Base-by-base conservation (phyloP, 805 yeast genomes). In the Dipodascopsis uninucleata region DNA sequence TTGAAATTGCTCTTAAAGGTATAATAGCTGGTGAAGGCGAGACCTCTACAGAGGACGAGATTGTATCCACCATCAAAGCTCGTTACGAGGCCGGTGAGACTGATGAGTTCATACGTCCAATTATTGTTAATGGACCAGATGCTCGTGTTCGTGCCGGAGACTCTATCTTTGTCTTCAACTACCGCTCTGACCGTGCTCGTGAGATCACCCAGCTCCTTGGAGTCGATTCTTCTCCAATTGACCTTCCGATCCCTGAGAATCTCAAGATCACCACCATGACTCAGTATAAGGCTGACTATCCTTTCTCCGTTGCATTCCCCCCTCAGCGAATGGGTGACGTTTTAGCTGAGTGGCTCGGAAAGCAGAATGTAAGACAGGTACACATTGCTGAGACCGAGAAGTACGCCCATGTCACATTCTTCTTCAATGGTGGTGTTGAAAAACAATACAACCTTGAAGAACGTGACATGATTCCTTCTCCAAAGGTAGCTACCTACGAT, bases 131-230 rank as follows among this genome's bases (percentile, higher is more conserved):
- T 28, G 55, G 55, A 28, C 47, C 26, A n/a, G 52, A 41, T 16
- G 55, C 56, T 14, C 53, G 57, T 20, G 34, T 53, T 41, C 34
- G 45, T 39, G 57, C 26, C 31, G 31, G 41, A 35, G 57, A 53
- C 41, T 41, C 57, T 18, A 39, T 53, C 29, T 53, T 53, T 39
- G 51, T 53, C 46, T 53, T 53, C 52, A 53, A 53, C 44, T 53
- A 53, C 41, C 56, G 57, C n/a, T 53, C 57, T 16, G 57, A 53
- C 45, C 57, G 57, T 22, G 54, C 49, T 20, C 58, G 58, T n/a
- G 56, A 54, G 36, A 47, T 54, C 44, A 55, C 58, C 12, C 56
- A 55, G 41, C 43, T 55, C 26, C 41, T 53, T 5, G 58, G 58
- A n/a, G 58, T 53, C 14, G 56, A 52, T 39, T 52, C 57, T 28